These are phyloP conservation scores for Cajanus cajan DNA, from an alignment of 306 rosid species.

Conservation along the genomic window DNA sequence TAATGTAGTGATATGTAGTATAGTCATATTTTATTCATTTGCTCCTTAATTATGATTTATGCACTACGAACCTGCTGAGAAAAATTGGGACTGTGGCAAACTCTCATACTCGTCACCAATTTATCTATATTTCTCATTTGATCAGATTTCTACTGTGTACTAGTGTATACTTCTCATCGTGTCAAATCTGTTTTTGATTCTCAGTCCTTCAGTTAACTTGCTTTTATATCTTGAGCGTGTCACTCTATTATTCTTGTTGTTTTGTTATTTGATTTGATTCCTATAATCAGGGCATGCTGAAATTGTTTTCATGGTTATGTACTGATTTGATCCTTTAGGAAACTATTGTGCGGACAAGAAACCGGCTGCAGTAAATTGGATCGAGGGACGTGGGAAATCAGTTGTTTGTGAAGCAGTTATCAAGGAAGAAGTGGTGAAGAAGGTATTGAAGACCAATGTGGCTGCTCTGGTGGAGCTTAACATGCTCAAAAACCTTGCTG, in stretches of 20 bases:
- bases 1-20: background rate
- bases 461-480: conserved; percentile 71
- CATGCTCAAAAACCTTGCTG: conserved; percentile 77
- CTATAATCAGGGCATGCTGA: background rate
- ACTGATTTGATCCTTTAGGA: conserved; percentile 38
- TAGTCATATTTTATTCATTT: background rate
- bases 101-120: background rate
- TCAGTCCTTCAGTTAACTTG: conserved; percentile 11
- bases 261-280: conserved; percentile 16
- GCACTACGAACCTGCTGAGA: background rate
- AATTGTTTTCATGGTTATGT: conserved; percentile 7
- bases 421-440: conserved; percentile 63
- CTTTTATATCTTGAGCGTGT: conserved; percentile 5
- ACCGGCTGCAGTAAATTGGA: conserved; percentile 80
- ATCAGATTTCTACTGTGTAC: background rate
- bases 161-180: background rate
- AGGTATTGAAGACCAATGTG: conserved; percentile 67
- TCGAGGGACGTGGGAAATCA: conserved; percentile 82
- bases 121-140: background rate
- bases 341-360: conserved; percentile 83
- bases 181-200: background rate
- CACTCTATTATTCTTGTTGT: background rate
- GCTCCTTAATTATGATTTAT: background rate
- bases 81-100: background rate
- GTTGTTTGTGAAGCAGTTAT: conserved; percentile 75